These are phyloP conservation scores for Cymbopogon flexuosus DNA, from an alignment of 202 grass and related monocot species.

Conservation along the genomic window DNA sequence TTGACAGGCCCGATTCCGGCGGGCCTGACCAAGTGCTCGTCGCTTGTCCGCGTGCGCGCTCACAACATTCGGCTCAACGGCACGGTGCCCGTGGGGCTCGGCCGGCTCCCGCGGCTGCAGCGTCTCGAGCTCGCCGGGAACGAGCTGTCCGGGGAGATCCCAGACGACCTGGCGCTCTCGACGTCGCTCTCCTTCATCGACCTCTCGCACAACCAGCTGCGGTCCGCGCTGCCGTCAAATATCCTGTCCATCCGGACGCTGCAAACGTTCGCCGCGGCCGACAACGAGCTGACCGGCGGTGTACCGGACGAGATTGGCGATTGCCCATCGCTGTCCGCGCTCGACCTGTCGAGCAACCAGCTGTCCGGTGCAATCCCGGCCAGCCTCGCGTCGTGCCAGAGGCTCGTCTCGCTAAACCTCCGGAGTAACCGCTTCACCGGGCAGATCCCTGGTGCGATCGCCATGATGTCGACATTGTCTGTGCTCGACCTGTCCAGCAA, in stretches of 20 bases:
- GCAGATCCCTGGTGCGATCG: constrained; percentile 51
- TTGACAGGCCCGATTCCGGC: constrained; percentile 69
- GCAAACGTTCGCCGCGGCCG: constrained; percentile 72
- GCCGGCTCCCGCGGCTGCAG: constrained; percentile 56
- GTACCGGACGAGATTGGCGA: constrained; percentile 63
- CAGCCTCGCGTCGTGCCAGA: constrained; percentile 70
- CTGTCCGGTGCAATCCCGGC: constrained; percentile 61
- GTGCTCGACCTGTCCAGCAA: constrained; percentile 91
- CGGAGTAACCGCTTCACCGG: constrained; percentile 75
- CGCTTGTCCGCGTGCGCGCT: constrained; percentile 69
- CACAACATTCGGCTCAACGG: constrained; percentile 93
- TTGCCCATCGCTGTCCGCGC: constrained; percentile 65
- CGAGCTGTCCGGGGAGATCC: constrained; percentile 73
- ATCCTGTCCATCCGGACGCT: constrained; percentile 69
- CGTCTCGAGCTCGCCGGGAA: constrained; percentile 80
- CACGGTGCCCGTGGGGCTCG: constrained; percentile 65
- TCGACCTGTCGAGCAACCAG: constrained; percentile 83
- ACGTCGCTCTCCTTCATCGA: constrained; percentile 91
- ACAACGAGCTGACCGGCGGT: constrained; percentile 73
- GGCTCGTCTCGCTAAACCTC: constrained; percentile 73
- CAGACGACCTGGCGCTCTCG: constrained; percentile 63
- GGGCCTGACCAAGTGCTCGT: constrained; percentile 52
- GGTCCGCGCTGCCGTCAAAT: constrained; percentile 56
- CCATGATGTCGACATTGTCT: constrained; percentile 79
- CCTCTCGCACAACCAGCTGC: constrained; percentile 82